Evolutionary conservation across 768 basidiomycete species (phyloP).

Genomic region (Dictyophora rubrovolvata): DNA sequence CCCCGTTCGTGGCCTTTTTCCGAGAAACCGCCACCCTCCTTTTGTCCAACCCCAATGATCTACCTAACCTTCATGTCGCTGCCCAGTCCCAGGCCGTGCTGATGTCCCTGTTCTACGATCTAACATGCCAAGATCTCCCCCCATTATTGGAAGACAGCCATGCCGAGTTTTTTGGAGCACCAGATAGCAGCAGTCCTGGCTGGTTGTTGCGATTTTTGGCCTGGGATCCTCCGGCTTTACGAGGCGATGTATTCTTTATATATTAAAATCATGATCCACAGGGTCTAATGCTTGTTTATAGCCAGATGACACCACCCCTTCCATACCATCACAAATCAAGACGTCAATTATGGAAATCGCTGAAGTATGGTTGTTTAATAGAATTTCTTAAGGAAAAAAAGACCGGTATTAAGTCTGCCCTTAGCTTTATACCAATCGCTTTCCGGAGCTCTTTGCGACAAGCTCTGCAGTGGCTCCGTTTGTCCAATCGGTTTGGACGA

Average conservation of each 20-base stretch:
- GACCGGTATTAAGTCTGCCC: too few species aligned
- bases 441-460: conserved; percentile 64
- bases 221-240: conserved; percentile 66
- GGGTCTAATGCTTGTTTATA: conserved; percentile 21
- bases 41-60: conserved; percentile 28
- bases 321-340: conserved; percentile 83
- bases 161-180: conserved; percentile 67
- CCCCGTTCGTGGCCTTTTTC: conserved; percentile 79
- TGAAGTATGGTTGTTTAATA: conserved; percentile 43
- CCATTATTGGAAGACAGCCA: conserved; percentile 88
- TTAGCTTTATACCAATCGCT: conserved; percentile 73
- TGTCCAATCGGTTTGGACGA: conserved; percentile 83
- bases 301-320: conserved; percentile 76
- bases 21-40: conserved; percentile 48
- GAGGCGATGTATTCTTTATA: conserved; percentile 45
- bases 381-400: not conserved
- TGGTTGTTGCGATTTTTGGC: conserved; percentile 73
- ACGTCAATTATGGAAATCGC: conserved; percentile 84
- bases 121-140: conserved; percentile 91
- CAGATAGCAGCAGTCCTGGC: conserved; percentile 32
- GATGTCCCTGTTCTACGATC: conserved; percentile 84
- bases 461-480: conserved; percentile 58
- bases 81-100: conserved; percentile 72
- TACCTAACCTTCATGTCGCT: conserved; percentile 34
- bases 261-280: not conserved